Evolutionary conservation across 2,329 filamentous ascomycete species (phyloP).

Genomic region (Tolypocladium sp.): DNA sequence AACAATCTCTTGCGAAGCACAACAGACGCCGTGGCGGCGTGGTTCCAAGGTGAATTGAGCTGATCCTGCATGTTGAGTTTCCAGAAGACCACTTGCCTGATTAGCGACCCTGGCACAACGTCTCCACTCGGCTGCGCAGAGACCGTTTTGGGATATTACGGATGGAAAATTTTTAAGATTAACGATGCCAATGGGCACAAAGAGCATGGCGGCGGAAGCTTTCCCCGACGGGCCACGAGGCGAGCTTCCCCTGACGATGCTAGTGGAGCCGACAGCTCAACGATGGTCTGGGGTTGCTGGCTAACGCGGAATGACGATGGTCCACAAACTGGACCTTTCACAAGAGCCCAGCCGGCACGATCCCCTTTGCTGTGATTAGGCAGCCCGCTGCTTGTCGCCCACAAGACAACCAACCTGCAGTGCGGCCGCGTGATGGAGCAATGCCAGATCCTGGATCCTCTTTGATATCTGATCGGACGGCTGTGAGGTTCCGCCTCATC

Average conservation of each 20-base stretch:
- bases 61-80: constrained; percentile 4
- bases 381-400: not conserved
- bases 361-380: not conserved
- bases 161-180: constrained; percentile 19
- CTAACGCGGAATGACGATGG: not conserved
- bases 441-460: not conserved
- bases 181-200: constrained; percentile 11
- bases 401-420: not conserved
- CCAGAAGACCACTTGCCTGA: constrained; percentile 16
- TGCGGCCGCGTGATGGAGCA: not conserved
- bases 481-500: not conserved
- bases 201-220: constrained; percentile 16
- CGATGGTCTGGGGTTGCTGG: not conserved
- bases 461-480: not conserved
- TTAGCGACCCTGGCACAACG: constrained; percentile 8
- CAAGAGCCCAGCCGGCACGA: not conserved
- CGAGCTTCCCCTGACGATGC: not conserved
- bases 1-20: not conserved
- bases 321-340: not conserved
- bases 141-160: not conserved
- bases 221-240: constrained; percentile 17
- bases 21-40: not conserved
- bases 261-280: not conserved
- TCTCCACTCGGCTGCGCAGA: constrained; percentile 2
- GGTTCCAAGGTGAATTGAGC: not conserved